Evolutionary conservation across 257 asterid species (phyloP).

Genomic region (Nicotiana knightiana): DNA sequence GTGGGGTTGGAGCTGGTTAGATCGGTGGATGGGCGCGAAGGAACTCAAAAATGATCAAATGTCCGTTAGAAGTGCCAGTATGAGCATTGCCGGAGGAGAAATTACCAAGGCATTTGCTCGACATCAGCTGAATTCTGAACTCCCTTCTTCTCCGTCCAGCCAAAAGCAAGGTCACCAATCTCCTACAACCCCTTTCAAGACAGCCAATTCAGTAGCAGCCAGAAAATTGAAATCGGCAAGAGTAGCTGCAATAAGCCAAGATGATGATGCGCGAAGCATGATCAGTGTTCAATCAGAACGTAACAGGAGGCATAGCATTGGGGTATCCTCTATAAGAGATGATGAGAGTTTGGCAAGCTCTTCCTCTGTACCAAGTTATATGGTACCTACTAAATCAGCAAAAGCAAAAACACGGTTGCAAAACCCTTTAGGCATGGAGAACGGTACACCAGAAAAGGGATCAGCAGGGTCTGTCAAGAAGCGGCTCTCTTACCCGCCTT

Average conservation of each 20-base stretch:
- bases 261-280: slow-evolving; percentile 65
- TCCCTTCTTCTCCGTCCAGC: slow-evolving; percentile 42
- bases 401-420: slow-evolving; percentile 74
- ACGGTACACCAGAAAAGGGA: slow-evolving; percentile 26
- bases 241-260: slow-evolving; percentile 54
- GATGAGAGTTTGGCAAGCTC: slow-evolving; percentile 83
- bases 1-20: slow-evolving; percentile 99
- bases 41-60: slow-evolving; percentile 38
- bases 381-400: slow-evolving; percentile 81
- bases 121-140: slow-evolving; percentile 55
- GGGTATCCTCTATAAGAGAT: slow-evolving; percentile 73
- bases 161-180: slow-evolving; percentile 42
- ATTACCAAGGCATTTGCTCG: slow-evolving; percentile 72
- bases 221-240: slow-evolving; percentile 58
- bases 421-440: slow-evolving; percentile 45
- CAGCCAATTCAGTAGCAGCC: slow-evolving; percentile 23
- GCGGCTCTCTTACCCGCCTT: slow-evolving; percentile 50
- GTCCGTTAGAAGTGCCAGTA: slow-evolving; percentile 38
- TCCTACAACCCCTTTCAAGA: slow-evolving; percentile 37
- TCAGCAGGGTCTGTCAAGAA: slow-evolving; percentile 48
- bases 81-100: slow-evolving; percentile 37
- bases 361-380: slow-evolving; percentile 81
- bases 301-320: slow-evolving; percentile 81
- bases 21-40: slow-evolving; percentile 88
- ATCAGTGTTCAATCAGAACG: slow-evolving; percentile 59